Percentiles rank a stretch among this genome's conserved stretches.
Evolutionary conservation across 208 protist genomes (phyloP).

Genomic region (Phytomonas sp.): DNA sequence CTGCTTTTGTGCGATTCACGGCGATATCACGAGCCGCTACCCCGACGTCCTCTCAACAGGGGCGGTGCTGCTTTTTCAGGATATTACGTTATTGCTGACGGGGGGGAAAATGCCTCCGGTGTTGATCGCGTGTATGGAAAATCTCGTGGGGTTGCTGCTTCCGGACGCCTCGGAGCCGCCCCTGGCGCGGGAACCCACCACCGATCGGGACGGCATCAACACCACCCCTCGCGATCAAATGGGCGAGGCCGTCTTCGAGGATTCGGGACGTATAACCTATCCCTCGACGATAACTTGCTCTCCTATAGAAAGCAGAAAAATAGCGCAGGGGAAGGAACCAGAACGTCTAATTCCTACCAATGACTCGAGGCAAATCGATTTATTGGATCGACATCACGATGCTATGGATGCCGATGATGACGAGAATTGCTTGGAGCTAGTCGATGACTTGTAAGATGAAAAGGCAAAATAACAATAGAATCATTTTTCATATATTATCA

Average conservation of each 20-base stretch:
- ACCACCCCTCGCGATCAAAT: not conserved
- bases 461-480: not conserved
- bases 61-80: conserved; percentile 56
- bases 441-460: conserved; percentile 38
- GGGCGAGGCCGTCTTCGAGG: not conserved
- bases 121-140: conserved; percentile 70
- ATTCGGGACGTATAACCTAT: not conserved
- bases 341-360: not conserved
- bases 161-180: conserved; percentile 20
- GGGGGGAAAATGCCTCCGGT: conserved; percentile 47
- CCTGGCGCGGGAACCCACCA: not conserved
- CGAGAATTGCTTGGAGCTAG: conserved; percentile 63
- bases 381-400: not conserved
- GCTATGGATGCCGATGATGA: conserved; percentile 28
- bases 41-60: conserved; percentile 55
- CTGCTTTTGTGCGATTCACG: conserved; percentile 67
- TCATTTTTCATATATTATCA: not conserved
- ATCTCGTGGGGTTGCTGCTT: conserved; percentile 62
- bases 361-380: not conserved
- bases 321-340: not conserved
- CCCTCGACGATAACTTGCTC: not conserved
- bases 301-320: not conserved
- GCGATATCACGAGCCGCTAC: conserved; percentile 61
- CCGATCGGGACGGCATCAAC: not conserved
- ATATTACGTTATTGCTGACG: conserved; percentile 54